phyloP scores from a whole-genome alignment of 1,284 basidiomycete species.

The Sanghuangporus weigelae region DNA sequence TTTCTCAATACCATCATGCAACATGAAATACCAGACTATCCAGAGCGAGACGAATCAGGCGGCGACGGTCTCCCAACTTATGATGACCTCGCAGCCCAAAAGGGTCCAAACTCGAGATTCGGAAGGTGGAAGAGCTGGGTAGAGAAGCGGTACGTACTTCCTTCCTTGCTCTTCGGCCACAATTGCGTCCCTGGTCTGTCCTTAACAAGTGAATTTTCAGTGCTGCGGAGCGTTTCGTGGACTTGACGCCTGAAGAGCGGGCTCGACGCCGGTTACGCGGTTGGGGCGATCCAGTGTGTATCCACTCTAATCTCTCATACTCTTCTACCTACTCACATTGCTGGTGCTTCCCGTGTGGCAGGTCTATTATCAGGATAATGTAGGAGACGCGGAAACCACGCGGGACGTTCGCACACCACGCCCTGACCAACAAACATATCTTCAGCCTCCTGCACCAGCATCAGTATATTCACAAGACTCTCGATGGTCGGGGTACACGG shows the following conservation, averaged over 20 bases:
- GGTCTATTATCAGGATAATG: neutral
- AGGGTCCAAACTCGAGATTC: conserved; percentile 77
- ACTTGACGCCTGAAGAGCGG: conserved; percentile 53
- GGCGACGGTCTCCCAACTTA: conserved; percentile 68
- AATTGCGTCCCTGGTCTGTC: neutral
- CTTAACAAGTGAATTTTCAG: conserved; percentile 33
- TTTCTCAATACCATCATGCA: neutral
- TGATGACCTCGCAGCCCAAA: conserved; percentile 63
- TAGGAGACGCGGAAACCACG: neutral
- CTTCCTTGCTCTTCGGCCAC: neutral
- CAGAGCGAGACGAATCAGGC: conserved; percentile 56
- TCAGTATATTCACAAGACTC: conserved; percentile 4
- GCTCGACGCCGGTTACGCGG: conserved; percentile 55
- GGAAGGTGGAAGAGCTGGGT: conserved; percentile 82
- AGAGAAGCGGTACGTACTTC: conserved; percentile 59
- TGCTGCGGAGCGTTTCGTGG: conserved; percentile 74
- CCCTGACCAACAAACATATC: neutral
- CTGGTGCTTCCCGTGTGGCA: neutral
- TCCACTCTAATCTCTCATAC: neutral
- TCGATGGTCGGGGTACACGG: conserved; percentile 8
- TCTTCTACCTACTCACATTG: neutral
- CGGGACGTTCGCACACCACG: neutral
- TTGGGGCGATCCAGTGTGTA: conserved; percentile 48
- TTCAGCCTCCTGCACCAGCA: conserved; percentile 7
- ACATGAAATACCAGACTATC: conserved; percentile 3